Conservation (phyloP, 495 filamentous ascomycete genomes). For the Aspergillus sclerotiicarbonarius region DNA sequence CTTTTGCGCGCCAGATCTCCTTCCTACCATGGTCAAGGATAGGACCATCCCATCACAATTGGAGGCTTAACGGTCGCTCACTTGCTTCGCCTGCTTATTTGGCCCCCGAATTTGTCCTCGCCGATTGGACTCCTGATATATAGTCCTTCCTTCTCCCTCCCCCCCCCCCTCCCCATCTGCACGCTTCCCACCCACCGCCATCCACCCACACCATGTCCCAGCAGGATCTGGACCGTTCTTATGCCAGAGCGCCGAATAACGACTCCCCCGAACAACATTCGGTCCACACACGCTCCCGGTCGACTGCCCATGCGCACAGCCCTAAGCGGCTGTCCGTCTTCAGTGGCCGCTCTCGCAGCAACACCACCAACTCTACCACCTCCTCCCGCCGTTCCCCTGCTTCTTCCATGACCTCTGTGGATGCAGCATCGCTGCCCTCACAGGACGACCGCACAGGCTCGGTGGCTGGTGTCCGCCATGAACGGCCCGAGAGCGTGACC, state of each 20-base stretch:
- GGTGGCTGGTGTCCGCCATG: slow-evolving; percentile 29
- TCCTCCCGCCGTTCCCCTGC: slow-evolving; percentile 38
- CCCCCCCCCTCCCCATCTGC: neutral
- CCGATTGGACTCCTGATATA: neutral
- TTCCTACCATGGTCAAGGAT: slow-evolving; percentile 20
- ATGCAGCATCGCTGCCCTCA: slow-evolving; percentile 24
- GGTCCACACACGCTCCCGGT: slow-evolving; percentile 42
- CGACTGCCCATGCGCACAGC: slow-evolving; percentile 39
- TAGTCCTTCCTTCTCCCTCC: neutral
- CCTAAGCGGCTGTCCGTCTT: slow-evolving; percentile 47
- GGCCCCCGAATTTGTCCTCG: neutral
- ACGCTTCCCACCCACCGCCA: slow-evolving; percentile 15
- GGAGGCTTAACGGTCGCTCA: slow-evolving; percentile 18
- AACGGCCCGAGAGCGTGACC: slow-evolving; percentile 39
- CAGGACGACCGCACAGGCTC: slow-evolving; percentile 37
- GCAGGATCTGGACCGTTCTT: slow-evolving; percentile 32
- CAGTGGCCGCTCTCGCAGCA: slow-evolving; percentile 43
- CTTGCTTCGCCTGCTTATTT: slow-evolving; percentile 3
- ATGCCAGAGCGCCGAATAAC: slow-evolving; percentile 35
- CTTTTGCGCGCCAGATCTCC: neutral
- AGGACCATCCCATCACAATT: slow-evolving; percentile 14
- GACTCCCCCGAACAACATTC: slow-evolving; percentile 39
- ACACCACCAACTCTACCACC: slow-evolving; percentile 41
- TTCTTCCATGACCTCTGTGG: slow-evolving; percentile 41
- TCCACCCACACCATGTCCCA: slow-evolving; percentile 16